Base-by-base conservation (phyloP, 1,284 basidiomycete species). In the Naganishia sp. region DNA sequence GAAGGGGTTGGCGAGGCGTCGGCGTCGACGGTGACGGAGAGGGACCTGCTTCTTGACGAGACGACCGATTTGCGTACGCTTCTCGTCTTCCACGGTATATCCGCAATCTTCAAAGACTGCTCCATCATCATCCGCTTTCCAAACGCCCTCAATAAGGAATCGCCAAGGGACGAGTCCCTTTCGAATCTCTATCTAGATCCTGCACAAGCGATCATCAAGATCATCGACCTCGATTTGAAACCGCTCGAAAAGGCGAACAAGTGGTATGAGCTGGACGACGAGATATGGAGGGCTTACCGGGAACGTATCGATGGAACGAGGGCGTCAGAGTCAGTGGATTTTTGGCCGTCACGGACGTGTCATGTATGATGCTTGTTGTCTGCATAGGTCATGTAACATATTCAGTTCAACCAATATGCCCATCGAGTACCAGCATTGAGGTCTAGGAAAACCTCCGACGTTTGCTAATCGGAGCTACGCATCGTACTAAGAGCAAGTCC, bases 91-190 rank as follows among this genome's bases (percentile, higher is more conserved):
- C 92, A 92, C 75, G 81, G 92, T 41, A 86, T 97, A 53, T 90
- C 90, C 10, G 90, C 91, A n/a, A 90, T 90, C 13, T 93, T 97
- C 84, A 98, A 97, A 77, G 94, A 98, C 77, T 97, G 94, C 78
- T 95, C 92, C 2, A 77, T 97, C 65, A 90, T 97, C 69, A 73
- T 94, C 46, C 85, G 80, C 1, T 67, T 79, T 35, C 58, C 67
- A n/a, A 23, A 58, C 3, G 21, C 43, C 15, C 15, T 45, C 25
- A 21, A 11, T 9, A 10, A 49, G 6, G 25, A 32, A 7, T 32
- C 39, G 21, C 17, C 67, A 23, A 71, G 3, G 54, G 74, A 25
- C 11, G 35, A 13, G 32, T 61, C 56, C 35, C 51, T 25, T 9
- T n/a, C 23, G 18, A 23, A 42, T 52, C 10, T 52, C 62, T 39